These are phyloP conservation scores for Coleophoma cylindrospora DNA, from an alignment of 2,329 filamentous ascomycete species.

Conservation along the genomic window DNA sequence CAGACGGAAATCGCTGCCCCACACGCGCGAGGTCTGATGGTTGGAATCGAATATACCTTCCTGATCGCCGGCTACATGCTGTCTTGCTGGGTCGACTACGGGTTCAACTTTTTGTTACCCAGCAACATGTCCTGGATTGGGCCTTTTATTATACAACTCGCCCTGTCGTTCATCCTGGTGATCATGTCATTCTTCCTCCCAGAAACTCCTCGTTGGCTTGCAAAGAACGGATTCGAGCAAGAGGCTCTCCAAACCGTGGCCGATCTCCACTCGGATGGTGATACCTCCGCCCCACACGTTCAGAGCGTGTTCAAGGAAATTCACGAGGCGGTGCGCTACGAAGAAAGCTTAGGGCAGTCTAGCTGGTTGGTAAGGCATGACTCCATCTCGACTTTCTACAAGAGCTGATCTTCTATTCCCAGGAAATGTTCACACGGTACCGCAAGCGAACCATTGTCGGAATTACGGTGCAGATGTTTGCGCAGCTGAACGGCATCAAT, in stretches of 20 bases:
- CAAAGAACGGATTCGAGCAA: conserved; percentile 32
- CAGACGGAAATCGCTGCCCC: conserved; percentile 32
- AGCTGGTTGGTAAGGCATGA: conserved; percentile 22
- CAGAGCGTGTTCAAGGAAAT: conserved; percentile 31
- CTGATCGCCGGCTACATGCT: conserved; percentile 32
- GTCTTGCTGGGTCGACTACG: conserved; percentile 34
- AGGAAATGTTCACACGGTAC: conserved; percentile 37
- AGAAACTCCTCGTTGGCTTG: conserved; percentile 35
- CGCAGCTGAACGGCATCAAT: conserved; percentile 36
- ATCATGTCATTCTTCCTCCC: conserved; percentile 31
- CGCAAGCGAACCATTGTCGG: conserved; percentile 35
- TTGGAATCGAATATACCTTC: conserved; percentile 32
- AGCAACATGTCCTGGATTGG: conserved; percentile 28
- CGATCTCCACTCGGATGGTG: conserved; percentile 31
- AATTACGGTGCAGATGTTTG: conserved; percentile 35
- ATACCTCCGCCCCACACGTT: conserved; percentile 28
- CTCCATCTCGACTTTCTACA: not conserved
- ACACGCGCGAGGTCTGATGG: conserved; percentile 30
- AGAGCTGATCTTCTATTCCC: not conserved
- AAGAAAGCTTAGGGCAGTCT: conserved; percentile 28
- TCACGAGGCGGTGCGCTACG: conserved; percentile 31
- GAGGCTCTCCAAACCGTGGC: conserved; percentile 34
- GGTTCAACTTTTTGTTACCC: conserved; percentile 30
- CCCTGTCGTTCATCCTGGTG: conserved; percentile 21
- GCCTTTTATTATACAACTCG: conserved; percentile 27